A percentile compares a stretch with the other conserved stretches of the same genome.
These are phyloP conservation scores for Eruca vesicaria DNA, from an alignment of 441 rosid genomes.

Conservation along the genomic window DNA sequence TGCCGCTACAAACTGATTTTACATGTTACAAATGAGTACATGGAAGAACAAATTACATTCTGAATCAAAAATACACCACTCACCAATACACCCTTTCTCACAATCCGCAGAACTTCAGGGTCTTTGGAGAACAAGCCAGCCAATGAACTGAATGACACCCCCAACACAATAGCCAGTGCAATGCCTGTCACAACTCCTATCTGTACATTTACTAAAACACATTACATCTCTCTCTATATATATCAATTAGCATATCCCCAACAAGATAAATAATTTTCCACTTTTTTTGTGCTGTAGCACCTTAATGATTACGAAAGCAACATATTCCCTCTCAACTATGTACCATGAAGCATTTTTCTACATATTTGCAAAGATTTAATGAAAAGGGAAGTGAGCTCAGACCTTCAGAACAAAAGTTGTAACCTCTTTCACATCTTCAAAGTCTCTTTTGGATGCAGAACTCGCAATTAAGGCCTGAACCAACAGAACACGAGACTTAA, in stretches of 20 bases:
- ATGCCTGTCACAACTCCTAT: conserved; percentile 76
- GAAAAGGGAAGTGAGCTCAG: conserved; percentile 20
- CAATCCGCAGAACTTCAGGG: conserved; percentile 67
- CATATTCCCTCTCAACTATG: too few relatives aligned
- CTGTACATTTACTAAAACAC: conserved; percentile 44
- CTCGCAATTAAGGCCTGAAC: conserved; percentile 82
- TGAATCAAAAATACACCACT: conserved; percentile 22
- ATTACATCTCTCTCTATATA: neutral
- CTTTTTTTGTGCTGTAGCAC: too few relatives aligned
- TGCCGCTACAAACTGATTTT: conserved; percentile 73
- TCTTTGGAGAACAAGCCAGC: conserved; percentile 85
- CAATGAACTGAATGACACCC: conserved; percentile 65
- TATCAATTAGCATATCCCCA: too few relatives aligned
- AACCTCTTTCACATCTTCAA: conserved; percentile 63
- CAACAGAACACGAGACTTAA: conserved; percentile 22
- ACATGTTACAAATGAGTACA: neutral
- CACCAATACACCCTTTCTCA: conserved; percentile 80
- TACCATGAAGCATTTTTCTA: too few relatives aligned
- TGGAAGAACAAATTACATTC: too few relatives aligned
- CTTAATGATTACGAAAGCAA: too few relatives aligned
- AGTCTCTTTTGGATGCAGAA: conserved; percentile 70
- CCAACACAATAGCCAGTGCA: conserved; percentile 66
- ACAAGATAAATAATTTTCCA: too few relatives aligned
- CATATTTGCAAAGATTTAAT: neutral
- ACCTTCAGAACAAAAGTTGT: conserved; percentile 77